Evolutionary conservation across 179 eudicot species (phyloP), one percentile per base, ranked within the genome.

Genomic region (Patellifolia procumbens): DNA sequence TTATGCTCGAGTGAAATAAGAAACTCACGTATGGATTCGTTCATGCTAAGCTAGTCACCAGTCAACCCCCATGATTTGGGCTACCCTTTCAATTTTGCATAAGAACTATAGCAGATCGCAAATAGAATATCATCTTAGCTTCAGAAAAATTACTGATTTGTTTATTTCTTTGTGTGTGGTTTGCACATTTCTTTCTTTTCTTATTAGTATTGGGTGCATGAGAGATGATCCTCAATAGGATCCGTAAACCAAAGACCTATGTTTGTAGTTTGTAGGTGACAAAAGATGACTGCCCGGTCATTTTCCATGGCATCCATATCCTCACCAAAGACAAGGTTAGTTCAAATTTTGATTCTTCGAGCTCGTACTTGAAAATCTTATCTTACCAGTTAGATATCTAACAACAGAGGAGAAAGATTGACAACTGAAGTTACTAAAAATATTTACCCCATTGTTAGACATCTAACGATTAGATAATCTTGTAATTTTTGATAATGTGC

Each of bases 241-340:
- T 78, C 71, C 39, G 72, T 72, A 78, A 72, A 78, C 59, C 13
- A 73, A 73, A 62, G 48, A 17, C 70, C 74, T 67, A 58, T 68
- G 75, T 79, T 80, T 80, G 81, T 80, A 87, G 75, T 79, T 80
- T 80, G 81, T 80, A 87, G 90, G 88, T 87, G 55, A 87, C 86
- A 10, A 81, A 73, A 81, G 86, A 87, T 83, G 88, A 72, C 79
- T 81, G 69, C 69, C 85, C 86, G 5, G 86, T 87, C 77, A 77
- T 87, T 69, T 87, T 85, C 77, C 88, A 87, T 49, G 90, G 84
- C 75, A 68, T 70, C 52, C 82, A 83, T 80, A 83, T 87, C 19
- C 52, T 76, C 26, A 80, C 83, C 4, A 37, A 76, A 79, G 35
- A 76, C 1, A 39, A 83, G 85, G 88, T 85, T 29, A 68, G 83